These are phyloP conservation scores for Fusarium sp. DNA, from an alignment of 2,329 filamentous ascomycete species.

Conservation along the genomic window DNA sequence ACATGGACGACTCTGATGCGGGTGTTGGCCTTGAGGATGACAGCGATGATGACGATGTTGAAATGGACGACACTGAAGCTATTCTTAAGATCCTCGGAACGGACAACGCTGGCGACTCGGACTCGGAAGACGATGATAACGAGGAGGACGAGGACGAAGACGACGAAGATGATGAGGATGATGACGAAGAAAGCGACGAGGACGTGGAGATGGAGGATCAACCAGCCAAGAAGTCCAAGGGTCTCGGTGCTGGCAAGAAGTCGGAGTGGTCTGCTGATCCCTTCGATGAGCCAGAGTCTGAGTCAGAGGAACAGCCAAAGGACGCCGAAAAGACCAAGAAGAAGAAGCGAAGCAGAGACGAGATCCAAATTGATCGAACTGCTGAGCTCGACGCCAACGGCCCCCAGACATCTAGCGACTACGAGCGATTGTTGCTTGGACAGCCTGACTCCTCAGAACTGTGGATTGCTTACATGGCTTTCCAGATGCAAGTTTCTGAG, in stretches of 20 bases:
- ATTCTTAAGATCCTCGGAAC: slow-evolving; percentile 59
- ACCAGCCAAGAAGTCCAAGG: slow-evolving; percentile 47
- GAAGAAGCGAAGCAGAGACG: slow-evolving; percentile 79
- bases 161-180: slow-evolving; percentile 57
- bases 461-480: slow-evolving; percentile 99
- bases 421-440: slow-evolving; percentile 90
- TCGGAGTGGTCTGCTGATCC: slow-evolving; percentile 88
- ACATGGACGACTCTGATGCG: slow-evolving; percentile 61
- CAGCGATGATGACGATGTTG: slow-evolving; percentile 63
- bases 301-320: slow-evolving; percentile 55
- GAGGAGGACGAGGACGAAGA: slow-evolving; percentile 49
- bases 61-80: slow-evolving; percentile 59
- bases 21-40: slow-evolving; percentile 62
- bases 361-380: slow-evolving; percentile 87
- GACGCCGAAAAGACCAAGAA: slow-evolving; percentile 57
- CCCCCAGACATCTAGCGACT: slow-evolving; percentile 90
- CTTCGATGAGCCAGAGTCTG: slow-evolving; percentile 68
- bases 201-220: slow-evolving; percentile 57
- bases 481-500: slow-evolving; percentile 93
- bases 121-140: slow-evolving; percentile 50
- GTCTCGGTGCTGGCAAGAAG: slow-evolving; percentile 70
- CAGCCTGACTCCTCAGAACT: slow-evolving; percentile 93
- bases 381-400: slow-evolving; percentile 91
- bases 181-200: slow-evolving; percentile 50
- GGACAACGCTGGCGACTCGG: slow-evolving; percentile 58